Base-by-base conservation (phyloP, 768 basidiomycete species). In the Hydnomerulius pinastri region DNA sequence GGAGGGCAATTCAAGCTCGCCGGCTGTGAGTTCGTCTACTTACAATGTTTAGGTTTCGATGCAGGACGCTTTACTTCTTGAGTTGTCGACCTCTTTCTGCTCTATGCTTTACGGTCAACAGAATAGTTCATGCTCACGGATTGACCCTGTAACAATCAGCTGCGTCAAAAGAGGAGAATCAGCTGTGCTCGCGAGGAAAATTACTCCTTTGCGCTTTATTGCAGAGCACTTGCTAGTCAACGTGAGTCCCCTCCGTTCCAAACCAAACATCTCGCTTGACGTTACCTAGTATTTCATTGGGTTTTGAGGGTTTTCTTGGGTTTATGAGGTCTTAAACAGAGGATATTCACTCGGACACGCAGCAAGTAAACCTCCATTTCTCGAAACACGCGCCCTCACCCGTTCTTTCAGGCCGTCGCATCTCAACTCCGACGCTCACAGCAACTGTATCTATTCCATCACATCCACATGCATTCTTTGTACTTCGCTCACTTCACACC, bases 21-120 rank as follows among this genome's bases (percentile, higher is more conserved):
- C 48, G 50, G 60, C 28, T 48, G 64, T 66, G 49, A 66, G 64
- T 64, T 42, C 60, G 48, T 64, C 59, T 51, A 50, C 54, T 53
- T 55, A 47, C 58, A 29, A 50, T 56, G 28, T 54, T 47, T 50
- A 48, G 51, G 39, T 33, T 46, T 20, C 50, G 32, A 39, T 45
- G 50, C 43, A 45, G 50, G 50, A 57, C 52, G 30, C 47, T 38
- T n/a, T 50, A 38, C 21, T 49, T 39, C 27, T 40, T 33, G 23
- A 51, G 28, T 29, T 43, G 4, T 40, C 36, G 46, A 55, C 44
- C 30, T 41, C 32, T 53, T 47, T 39, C 50, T 58, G 15, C 45
- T 46, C 32, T 54, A 37, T 54, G 41, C 30, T 48, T 46, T 53
- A 6, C 46, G 32, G 30, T 58, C 55, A 23, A 29, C 46, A 20